Conservation (phyloP, 108 stramenopile genomes). For the Skeletonema menzelii region DNA sequence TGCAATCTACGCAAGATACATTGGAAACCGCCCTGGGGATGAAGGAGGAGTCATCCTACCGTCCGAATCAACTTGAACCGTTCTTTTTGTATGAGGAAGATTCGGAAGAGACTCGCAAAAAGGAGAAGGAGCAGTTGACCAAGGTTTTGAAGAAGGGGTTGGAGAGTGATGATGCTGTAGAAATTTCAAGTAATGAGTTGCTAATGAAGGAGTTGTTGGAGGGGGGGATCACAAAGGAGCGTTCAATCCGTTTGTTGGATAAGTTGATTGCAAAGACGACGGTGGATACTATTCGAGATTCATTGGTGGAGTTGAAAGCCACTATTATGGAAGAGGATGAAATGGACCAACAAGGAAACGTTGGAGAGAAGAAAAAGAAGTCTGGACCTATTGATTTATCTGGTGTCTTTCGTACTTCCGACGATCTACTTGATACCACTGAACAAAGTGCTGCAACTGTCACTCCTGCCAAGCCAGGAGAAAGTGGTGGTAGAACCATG, state of each 20-base stretch:
- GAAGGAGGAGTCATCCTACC: slow-evolving; percentile 6
- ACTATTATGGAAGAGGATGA: slow-evolving; percentile 22
- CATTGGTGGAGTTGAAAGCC: slow-evolving; percentile 27
- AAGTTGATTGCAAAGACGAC: slow-evolving; percentile 27
- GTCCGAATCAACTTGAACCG: slow-evolving; percentile 27
- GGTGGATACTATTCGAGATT: slow-evolving; percentile 14
- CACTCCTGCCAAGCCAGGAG: background rate
- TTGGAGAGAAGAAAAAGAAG: slow-evolving; percentile 1
- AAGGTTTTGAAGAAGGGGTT: slow-evolving; percentile 20
- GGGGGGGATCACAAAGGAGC: slow-evolving; percentile 36
- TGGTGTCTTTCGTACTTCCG: slow-evolving; percentile 16
- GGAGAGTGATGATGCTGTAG: slow-evolving; percentile 27
- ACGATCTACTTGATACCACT: background rate
- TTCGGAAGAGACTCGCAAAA: slow-evolving; percentile 15
- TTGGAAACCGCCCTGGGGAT: slow-evolving; percentile 15
- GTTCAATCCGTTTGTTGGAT: slow-evolving; percentile 26
- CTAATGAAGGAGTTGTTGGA: slow-evolving; percentile 44
- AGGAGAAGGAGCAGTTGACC: slow-evolving; percentile 15
- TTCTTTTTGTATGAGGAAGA: slow-evolving; percentile 37
- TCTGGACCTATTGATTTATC: slow-evolving; percentile 26
- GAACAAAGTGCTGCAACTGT: background rate
- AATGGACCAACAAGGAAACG: background rate
- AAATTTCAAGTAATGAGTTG: slow-evolving; percentile 36
- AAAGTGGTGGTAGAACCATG: slow-evolving; percentile 1
- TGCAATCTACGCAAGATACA: slow-evolving; percentile 4